phyloP scores from a whole-genome alignment of 768 basidiomycete genomes.

The Amanita muscaria region DNA sequence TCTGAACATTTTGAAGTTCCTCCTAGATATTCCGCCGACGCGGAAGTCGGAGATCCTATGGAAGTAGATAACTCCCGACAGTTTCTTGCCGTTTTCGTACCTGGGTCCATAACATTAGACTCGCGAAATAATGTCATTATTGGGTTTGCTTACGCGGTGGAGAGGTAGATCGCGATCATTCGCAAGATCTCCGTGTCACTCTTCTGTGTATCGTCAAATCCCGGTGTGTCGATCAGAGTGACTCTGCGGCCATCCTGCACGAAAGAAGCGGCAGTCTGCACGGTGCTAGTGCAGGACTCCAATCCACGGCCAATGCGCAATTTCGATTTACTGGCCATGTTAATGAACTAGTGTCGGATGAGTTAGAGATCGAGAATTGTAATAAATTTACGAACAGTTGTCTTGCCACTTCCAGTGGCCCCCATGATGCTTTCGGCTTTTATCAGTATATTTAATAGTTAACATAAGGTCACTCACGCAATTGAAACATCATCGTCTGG shows the following conservation, averaged over 20 bases:
- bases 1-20: conserved; percentile 38
- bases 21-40: conserved; percentile 30
- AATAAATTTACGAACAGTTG: conserved; percentile 17
- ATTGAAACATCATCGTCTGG: not conserved
- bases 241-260: conserved; percentile 32
- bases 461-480: too few species aligned
- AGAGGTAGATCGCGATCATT: conserved; percentile 37
- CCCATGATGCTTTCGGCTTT: conserved; percentile 25
- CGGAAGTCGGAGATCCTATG: conserved; percentile 32
- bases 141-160: conserved; percentile 26
- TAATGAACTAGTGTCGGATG: conserved; percentile 38
- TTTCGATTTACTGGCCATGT: conserved; percentile 39
- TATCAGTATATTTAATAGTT: too few species aligned
- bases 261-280: conserved; percentile 35
- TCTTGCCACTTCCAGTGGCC: conserved; percentile 31
- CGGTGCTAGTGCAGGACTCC: conserved; percentile 41
- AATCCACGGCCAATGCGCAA: conserved; percentile 37
- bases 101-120: too few species aligned
- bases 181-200: conserved; percentile 40
- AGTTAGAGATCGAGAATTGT: not conserved
- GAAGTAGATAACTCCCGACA: conserved; percentile 33
- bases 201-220: conserved; percentile 46
- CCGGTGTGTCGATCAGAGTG: conserved; percentile 49
- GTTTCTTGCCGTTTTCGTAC: conserved; percentile 13
- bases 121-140: too few species aligned